Evolutionary conservation across 495 filamentous ascomycete species (phyloP), one percentile per base, ranked within the genome.

Genomic region (Parachaetomium inaequale): DNA sequence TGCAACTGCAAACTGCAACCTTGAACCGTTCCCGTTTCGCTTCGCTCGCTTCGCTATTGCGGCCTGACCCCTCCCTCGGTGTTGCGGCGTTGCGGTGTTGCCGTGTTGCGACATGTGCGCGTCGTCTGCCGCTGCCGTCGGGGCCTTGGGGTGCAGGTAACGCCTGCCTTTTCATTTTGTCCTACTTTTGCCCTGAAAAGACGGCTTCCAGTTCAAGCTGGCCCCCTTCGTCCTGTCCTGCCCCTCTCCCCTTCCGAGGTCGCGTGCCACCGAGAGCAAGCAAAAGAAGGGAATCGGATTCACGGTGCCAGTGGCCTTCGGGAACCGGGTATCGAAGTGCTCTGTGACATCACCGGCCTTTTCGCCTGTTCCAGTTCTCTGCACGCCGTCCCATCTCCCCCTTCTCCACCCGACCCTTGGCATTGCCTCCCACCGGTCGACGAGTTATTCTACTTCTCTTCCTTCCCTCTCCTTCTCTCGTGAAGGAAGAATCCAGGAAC

Each of bases 291-390:
- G 12, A 57, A 25, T 49, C 57, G 45, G 55, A 49, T 50, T 14
- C 45, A 38, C 45, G 29, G n/a, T n/a, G n/a, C n/a, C n/a, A n/a
- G 43, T 15, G 3, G 43, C 29, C 29, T 38, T 47, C 19, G 25
- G 10, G 14, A 59, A 17, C 31, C 32, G 15, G 55, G 26, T 43
- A 51, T 52, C 34, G 34, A 52, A 42, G 25, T 32, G 32, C 46
- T 23, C 25, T 42, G 57, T 59, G 57, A 59, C 57, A 59, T 59
- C 57, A 59, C 57, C n/a, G n/a, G 29, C 57, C 28, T 45, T 10
- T 49, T n/a, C 14, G 28, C 4, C 11, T n/a, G 21, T 29, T 21
- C 7, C n/a, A n/a, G n/a, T 6, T 46, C 55, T 36, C 31, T 49
- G 56, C 23, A 7, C n/a, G 7, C 25, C 23, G 34, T 26, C 46